Evolutionary conservation across 2,329 filamentous ascomycete genomes (phyloP).

Genomic region (Neospermospora avenae): DNA sequence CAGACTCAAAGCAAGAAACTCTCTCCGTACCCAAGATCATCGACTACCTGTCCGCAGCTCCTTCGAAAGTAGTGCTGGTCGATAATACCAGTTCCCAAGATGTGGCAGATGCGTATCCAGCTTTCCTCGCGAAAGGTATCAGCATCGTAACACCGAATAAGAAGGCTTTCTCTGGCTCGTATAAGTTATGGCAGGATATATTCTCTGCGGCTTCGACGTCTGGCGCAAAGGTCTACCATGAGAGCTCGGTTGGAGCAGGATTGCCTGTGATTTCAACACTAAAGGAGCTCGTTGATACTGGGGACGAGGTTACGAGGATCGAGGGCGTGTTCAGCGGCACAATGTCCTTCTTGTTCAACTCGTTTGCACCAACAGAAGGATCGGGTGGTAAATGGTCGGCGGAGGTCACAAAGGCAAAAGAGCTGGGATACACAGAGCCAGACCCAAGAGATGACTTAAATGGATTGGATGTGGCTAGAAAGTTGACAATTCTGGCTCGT

Average conservation of each 20-base stretch:
- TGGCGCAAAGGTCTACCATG: constrained; percentile 87
- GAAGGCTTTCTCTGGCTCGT: constrained; percentile 87
- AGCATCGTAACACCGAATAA: constrained; percentile 97
- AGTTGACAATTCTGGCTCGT: constrained; percentile 90
- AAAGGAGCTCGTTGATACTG: constrained; percentile 90
- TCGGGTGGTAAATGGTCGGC: constrained; percentile 81
- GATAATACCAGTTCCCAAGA: constrained; percentile 95
- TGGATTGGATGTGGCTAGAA: constrained; percentile 87
- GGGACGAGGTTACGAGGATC: constrained; percentile 86
- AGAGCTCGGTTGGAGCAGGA: constrained; percentile 90
- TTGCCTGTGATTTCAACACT: constrained; percentile 91
- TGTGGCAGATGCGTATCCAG: constrained; percentile 78
- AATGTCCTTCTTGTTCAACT: constrained; percentile 98
- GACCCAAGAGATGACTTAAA: constrained; percentile 86
- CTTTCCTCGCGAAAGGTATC: constrained; percentile 76
- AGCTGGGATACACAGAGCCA: constrained; percentile 87
- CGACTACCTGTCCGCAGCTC: constrained; percentile 74
- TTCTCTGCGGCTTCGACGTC: constrained; percentile 67
- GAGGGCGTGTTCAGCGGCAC: constrained; percentile 98
- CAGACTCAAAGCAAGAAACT: constrained; percentile 60
- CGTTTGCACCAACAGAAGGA: constrained; percentile 78
- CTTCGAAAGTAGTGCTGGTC: constrained; percentile 76
- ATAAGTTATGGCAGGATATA: constrained; percentile 83
- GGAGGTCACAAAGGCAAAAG: constrained; percentile 88
- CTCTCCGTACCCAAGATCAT: constrained; percentile 67